Evolutionary conservation across 805 yeast genomes (phyloP), one percentile per base, ranked within the genome.

Genomic region (Teunomyces cretensis): DNA sequence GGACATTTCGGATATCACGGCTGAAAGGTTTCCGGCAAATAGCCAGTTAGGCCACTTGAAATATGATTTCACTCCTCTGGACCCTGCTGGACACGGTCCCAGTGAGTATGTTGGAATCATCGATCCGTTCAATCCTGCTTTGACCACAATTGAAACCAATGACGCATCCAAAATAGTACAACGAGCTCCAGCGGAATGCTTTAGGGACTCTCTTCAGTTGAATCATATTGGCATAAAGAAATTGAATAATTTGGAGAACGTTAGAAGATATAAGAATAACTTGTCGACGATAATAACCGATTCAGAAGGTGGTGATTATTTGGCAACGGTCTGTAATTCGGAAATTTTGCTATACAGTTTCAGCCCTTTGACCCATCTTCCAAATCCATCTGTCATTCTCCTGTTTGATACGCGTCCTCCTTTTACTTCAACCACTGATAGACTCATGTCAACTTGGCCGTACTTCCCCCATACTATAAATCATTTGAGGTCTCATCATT

Each of bases 381-480:
- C 77, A 1, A 36, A 51, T 2, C 35, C 46, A 1, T 43, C 45
- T 3, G 64, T 67, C 1, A 43, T 46, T 1, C 46, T 74, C n/a
- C 55, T 58, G 15, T 64, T 78, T 41, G 78, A 74, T 42, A 67
- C 76, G 0, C 56, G 64, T 24, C 82, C 83, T 0, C 41, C 53
- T 6, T 50, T 55, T 22, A 74, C 80, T 1, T 60, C 74, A 1
- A 62, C 65, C 1, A 52, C 62, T 1, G 81, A 78, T 51, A 48
- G 75, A 28, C 54, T 60, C 6, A 61, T 68, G 7, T 71, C 81
- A 6, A 78, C 82, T 1, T 76, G 78, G 77, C 79, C 81, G 0
- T 65, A 66, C 41, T 70, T 65, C 40, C 85, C 86, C 1, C 84
- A 80, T 56, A 70, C 81, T 0, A 70, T 83, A 16, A 84, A 84